Conservation (phyloP, 1,284 basidiomycete species). For the Cryptococcus amylolentus region DNA sequence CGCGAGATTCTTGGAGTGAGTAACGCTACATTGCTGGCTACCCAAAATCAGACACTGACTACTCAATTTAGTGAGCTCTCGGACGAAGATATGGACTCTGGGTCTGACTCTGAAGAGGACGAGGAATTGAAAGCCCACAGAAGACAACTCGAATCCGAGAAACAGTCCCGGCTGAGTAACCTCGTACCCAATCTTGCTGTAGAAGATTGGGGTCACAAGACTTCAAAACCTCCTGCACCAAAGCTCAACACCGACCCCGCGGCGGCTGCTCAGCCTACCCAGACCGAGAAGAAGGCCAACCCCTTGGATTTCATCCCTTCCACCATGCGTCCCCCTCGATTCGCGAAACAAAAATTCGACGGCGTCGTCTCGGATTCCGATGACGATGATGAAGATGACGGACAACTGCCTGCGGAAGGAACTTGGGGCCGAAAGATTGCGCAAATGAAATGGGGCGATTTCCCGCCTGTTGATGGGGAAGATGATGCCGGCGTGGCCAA, state of each 20-base stretch:
- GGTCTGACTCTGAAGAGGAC: conserved; percentile 42
- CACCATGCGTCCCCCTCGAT: conserved; percentile 64
- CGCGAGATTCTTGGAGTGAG: conserved; percentile 81
- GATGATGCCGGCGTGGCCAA: conserved; percentile 14
- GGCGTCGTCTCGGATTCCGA: conserved; percentile 79
- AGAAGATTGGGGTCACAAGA: conserved; percentile 50
- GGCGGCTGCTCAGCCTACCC: not conserved
- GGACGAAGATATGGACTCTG: conserved; percentile 51
- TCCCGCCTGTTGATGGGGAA: conserved; percentile 5
- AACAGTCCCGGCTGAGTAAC: conserved; percentile 37
- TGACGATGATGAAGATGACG: conserved; percentile 60
- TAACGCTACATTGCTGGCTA: conserved; percentile 13
- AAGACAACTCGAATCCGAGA: conserved; percentile 39
- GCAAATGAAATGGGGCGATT: conserved; percentile 36
- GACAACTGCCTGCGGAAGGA: conserved; percentile 36
- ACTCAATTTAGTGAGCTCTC: conserved; percentile 37
- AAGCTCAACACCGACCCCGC: not conserved
- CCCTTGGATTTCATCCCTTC: conserved; percentile 18
- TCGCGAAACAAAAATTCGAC: conserved; percentile 74
- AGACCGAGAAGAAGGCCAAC: conserved; percentile 3
- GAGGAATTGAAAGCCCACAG: conserved; percentile 18
- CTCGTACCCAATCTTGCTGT: conserved; percentile 48
- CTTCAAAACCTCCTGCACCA: not conserved
- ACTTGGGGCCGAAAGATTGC: conserved; percentile 37
- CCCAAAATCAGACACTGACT: not conserved